Percentiles rank a stretch among this genome's conserved stretches.
Conservation (phyloP, 495 filamentous ascomycete genomes). For the Venustampulla echinocandica region DNA sequence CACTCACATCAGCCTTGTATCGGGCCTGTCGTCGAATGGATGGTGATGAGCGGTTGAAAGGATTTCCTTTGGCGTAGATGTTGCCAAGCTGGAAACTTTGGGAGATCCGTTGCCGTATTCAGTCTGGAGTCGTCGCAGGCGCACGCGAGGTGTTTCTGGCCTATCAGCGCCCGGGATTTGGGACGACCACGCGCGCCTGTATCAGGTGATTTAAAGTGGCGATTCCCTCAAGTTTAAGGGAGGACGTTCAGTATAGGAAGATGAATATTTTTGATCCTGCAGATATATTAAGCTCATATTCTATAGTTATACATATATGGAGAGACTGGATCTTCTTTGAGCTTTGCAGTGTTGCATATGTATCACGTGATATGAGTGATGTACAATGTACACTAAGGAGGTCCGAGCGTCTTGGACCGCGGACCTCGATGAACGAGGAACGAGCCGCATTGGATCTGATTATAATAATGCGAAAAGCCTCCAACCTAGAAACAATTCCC, state of each 20-base stretch:
- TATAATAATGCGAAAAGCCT: neutral
- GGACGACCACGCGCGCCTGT: neutral
- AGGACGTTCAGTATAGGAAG: no score
- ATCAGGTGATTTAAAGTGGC: neutral
- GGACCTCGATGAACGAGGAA: neutral
- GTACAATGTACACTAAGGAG: neutral
- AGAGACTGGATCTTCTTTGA: no score
- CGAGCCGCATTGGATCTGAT: no score
- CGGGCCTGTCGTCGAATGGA: conserved; percentile 12
- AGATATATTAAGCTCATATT: no score
- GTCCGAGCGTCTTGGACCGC: neutral
- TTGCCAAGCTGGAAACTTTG: conserved; percentile 19
- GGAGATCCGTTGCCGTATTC: conserved; percentile 16
- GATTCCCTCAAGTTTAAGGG: no score
- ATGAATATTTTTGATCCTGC: no score
- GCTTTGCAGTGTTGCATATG: no score
- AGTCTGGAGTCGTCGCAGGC: conserved; percentile 13
- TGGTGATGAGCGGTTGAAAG: conserved; percentile 1
- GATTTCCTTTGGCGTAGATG: conserved; percentile 13
- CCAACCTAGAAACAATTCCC: no score
- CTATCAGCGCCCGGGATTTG: neutral
- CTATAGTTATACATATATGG: no score
- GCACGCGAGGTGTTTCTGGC: conserved; percentile 4
- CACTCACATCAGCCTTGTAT: conserved; percentile 12
- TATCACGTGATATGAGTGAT: neutral